Percentiles rank a stretch among this genome's conserved stretches.
Evolutionary conservation across 768 basidiomycete genomes (phyloP).

Genomic region (Neoboletus brunneissimus): DNA sequence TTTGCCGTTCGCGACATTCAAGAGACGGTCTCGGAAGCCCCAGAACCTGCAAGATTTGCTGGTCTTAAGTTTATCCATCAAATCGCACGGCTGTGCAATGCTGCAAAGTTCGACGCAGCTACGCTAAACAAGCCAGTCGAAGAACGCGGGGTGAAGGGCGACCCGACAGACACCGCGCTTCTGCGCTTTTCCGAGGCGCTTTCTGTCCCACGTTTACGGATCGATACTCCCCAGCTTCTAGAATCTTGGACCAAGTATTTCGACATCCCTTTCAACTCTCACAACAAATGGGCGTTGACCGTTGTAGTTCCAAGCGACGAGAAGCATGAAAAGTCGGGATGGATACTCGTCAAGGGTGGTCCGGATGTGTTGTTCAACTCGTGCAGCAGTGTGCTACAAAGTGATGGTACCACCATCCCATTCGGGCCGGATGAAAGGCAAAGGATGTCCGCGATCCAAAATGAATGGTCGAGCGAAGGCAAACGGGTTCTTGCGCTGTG

Average conservation of each 20-base stretch:
- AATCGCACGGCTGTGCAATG: conserved; percentile 53
- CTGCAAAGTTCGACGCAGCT: conserved; percentile 46
- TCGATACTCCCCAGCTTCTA: conserved; percentile 20
- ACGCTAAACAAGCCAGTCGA: conserved; percentile 25
- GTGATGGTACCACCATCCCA: conserved; percentile 33
- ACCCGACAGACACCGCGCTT: conserved; percentile 53
- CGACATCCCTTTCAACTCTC: conserved; percentile 46
- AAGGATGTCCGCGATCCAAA: conserved; percentile 31
- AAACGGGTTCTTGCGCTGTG: conserved; percentile 53
- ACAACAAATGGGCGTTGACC: conserved; percentile 57
- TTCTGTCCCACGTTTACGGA: conserved; percentile 16
- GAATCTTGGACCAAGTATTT: conserved; percentile 26
- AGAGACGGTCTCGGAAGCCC: conserved; percentile 5
- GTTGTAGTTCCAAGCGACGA: conserved; percentile 24
- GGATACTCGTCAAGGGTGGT: conserved; percentile 55
- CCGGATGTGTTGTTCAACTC: conserved; percentile 50
- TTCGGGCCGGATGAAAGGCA: conserved; percentile 26
- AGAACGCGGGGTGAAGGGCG: conserved; percentile 38
- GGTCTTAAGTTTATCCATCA: conserved; percentile 30
- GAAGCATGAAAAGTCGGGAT: conserved; percentile 8
- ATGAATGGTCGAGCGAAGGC: conserved; percentile 46
- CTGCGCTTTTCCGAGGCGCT: conserved; percentile 44
- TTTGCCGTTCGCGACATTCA: conserved; percentile 17
- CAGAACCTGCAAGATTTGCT: conserved; percentile 9
- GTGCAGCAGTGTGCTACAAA: conserved; percentile 34